phyloP scores from a whole-genome alignment of 495 filamentous ascomycete species.

The Annulohypoxylon moriforme region DNA sequence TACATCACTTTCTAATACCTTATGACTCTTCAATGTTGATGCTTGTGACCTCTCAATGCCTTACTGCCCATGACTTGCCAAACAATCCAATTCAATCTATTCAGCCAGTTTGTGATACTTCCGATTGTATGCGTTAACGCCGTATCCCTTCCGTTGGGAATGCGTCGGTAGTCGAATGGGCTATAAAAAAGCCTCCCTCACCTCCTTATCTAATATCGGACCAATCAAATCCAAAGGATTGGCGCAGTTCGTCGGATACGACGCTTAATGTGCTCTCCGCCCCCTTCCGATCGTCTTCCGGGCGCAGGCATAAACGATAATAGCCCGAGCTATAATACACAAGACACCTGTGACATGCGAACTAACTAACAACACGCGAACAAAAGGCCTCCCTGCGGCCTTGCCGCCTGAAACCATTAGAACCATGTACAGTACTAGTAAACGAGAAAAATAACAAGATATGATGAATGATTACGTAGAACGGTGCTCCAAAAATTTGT shows the following conservation, averaged over 20 bases:
- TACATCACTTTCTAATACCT: background rate
- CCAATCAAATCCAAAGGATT: background rate
- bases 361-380: background rate
- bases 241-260: background rate
- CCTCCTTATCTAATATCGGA: background rate
- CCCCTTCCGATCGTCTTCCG: background rate
- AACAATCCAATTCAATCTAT: background rate
- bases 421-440: no score
- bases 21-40: background rate
- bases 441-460: background rate
- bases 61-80: background rate
- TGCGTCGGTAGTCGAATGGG: background rate
- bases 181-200: background rate
- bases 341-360: background rate
- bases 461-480: background rate
- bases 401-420: background rate
- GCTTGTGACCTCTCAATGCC: background rate
- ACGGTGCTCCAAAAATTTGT: background rate
- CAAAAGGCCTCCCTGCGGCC: background rate
- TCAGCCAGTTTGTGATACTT: background rate
- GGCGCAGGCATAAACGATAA: background rate
- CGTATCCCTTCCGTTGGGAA: background rate
- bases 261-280: background rate
- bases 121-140: background rate
- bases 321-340: background rate